Evolutionary conservation across 2,329 filamentous ascomycete species (phyloP).

Genomic region (Lachnellula hyalina): DNA sequence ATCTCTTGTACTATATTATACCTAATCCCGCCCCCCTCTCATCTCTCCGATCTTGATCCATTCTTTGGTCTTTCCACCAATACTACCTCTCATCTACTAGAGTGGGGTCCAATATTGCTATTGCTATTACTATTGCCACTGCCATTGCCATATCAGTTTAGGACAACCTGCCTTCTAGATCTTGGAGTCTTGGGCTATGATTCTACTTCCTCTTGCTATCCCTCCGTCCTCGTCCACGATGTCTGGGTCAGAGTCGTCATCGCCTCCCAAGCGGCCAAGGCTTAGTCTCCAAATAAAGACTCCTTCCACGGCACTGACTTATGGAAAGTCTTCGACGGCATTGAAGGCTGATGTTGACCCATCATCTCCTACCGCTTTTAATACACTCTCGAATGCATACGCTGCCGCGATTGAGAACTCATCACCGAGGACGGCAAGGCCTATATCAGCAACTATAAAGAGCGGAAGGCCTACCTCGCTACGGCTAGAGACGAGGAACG

Average conservation of each 20-base stretch:
- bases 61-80: neutral
- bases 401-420: constrained; percentile 56
- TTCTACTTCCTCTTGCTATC: constrained; percentile 25
- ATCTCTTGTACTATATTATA: neutral
- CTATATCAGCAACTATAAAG: constrained; percentile 31
- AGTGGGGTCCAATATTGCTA: constrained; percentile 2
- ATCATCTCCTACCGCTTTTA: constrained; percentile 57
- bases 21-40: constrained; percentile 2
- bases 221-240: constrained; percentile 24
- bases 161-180: constrained; percentile 2
- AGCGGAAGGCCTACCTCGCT: constrained; percentile 36
- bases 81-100: constrained; percentile 6
- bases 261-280: constrained; percentile 40
- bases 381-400: constrained; percentile 62
- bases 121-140: neutral
- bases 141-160: neutral
- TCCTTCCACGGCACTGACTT: constrained; percentile 35
- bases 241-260: constrained; percentile 24
- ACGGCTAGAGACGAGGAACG: constrained; percentile 27
- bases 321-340: constrained; percentile 38
- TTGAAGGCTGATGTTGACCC: constrained; percentile 45
- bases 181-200: constrained; percentile 20
- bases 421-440: constrained; percentile 39
- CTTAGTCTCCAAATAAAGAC: constrained; percentile 53
- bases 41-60: neutral